Base-by-base conservation (phyloP, 2,329 filamentous ascomycete species). In the Aspergillus sclerotialis region DNA sequence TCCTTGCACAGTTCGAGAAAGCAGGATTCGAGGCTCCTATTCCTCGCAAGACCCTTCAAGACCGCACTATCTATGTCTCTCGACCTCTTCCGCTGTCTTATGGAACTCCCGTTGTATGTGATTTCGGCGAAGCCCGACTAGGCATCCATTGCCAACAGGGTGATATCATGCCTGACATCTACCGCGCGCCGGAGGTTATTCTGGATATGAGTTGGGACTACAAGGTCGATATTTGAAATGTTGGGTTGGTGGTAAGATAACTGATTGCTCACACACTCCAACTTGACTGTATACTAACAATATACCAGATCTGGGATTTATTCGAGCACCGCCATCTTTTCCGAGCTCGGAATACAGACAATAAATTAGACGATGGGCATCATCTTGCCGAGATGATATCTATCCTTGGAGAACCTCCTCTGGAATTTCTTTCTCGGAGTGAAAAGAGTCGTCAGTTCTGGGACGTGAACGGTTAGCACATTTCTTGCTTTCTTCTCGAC, bases 201-300 rank as follows among this genome's bases (percentile, higher is more conserved):
- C 28, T 55, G 21, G 37, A 46, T 7, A 55, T 56, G 48, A 32
- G 29, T 8, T 59, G 52, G 54, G 46, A 47, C 27, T 45, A 43
- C 7, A 48, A 47, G 30, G 48, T 54, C 21, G 50, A 58, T 36
- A 51, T 58, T 9, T 58, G 55, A 54, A 53, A 47, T 33, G 41
- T 55, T 16, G 55, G 38, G 21, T 37, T 50, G 30, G 40, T 56
- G 40, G 46, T 53, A 45, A 36, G 46, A 35, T 11, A 28, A 7
- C 19, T n/a, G n/a, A n/a, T n/a, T n/a, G n/a, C n/a, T n/a, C n/a
- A n/a, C n/a, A n/a, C n/a, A n/a, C n/a, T n/a, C n/a, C n/a, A n/a
- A n/a, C n/a, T n/a, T n/a, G n/a, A n/a, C n/a, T n/a, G n/a, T n/a
- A 38, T 28, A 13, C 39, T 41, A 18, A 43, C 23, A 23, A 19